Evolutionary conservation across 2,329 filamentous ascomycete genomes (phyloP).

Genomic region (Cercospora sp.): DNA sequence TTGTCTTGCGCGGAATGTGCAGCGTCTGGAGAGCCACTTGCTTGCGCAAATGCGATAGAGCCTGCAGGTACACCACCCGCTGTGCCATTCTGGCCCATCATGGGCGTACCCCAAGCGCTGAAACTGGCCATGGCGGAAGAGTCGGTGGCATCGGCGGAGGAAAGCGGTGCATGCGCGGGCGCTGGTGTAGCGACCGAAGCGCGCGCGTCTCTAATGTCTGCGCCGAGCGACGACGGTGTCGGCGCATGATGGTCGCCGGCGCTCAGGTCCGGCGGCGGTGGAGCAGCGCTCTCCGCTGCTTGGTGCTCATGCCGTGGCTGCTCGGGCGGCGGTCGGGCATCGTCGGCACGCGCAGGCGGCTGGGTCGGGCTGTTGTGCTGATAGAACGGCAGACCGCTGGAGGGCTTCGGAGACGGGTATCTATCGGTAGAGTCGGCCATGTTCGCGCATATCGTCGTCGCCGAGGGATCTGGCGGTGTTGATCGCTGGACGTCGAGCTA

Average conservation of each 20-base stretch:
- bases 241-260: background rate
- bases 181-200: background rate
- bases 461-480: background rate
- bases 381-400: constrained; percentile 16
- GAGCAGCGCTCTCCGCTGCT: background rate
- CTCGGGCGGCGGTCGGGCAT: constrained; percentile 7
- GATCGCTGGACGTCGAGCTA: constrained; percentile 5
- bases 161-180: background rate
- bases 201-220: constrained; percentile 4
- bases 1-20: constrained; percentile 21
- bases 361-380: constrained; percentile 9
- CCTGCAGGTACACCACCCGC: constrained; percentile 20
- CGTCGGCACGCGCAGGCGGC: background rate
- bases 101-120: constrained; percentile 20
- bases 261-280: background rate
- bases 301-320: constrained; percentile 1
- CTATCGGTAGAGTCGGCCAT: constrained; percentile 15
- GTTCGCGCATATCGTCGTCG: constrained; percentile 17
- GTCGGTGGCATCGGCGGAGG: background rate
- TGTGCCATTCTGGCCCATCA: constrained; percentile 13
- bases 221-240: constrained; percentile 1
- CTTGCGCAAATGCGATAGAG: constrained; percentile 28
- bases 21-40: constrained; percentile 25
- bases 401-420: constrained; percentile 16
- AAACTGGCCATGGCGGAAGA: constrained; percentile 22